Conservation (phyloP, 129 eudicot genomes). For the Centella asiatica region DNA sequence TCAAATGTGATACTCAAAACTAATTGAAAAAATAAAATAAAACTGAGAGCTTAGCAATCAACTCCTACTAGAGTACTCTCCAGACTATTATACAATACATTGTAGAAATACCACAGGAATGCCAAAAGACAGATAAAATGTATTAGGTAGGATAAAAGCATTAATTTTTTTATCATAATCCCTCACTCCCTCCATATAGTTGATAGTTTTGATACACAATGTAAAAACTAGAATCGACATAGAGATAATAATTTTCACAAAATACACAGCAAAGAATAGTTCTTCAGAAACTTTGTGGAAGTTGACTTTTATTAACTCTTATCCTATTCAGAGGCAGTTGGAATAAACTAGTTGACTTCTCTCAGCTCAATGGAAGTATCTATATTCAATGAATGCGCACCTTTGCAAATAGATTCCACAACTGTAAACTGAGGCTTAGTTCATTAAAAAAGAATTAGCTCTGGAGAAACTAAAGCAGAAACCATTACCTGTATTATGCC, state of each 20-base stretch:
- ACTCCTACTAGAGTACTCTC: too few species aligned
- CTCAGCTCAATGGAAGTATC: not conserved
- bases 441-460: not conserved
- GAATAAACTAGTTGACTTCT: not conserved
- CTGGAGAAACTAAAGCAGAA: not conserved
- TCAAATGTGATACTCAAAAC: too few species aligned
- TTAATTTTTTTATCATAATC: too few species aligned
- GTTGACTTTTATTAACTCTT: too few species aligned
- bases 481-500: slow-evolving; percentile 86
- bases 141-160: not conserved
- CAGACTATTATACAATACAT: not conserved
- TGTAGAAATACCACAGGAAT: not conserved
- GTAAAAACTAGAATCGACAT: too few species aligned
- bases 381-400: too few species aligned
- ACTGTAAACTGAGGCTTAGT: not conserved
- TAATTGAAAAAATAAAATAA: too few species aligned
- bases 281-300: not conserved
- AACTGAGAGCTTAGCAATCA: too few species aligned
- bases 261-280: not conserved
- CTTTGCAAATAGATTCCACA: too few species aligned
- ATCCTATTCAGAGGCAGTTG: not conserved
- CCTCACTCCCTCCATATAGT: too few species aligned
- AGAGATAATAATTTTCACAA: not conserved
- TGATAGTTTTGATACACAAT: not conserved
- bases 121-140: not conserved